Base-by-base conservation (phyloP, 2,329 filamentous ascomycete species). In the Aurifilum marmelostoma region DNA sequence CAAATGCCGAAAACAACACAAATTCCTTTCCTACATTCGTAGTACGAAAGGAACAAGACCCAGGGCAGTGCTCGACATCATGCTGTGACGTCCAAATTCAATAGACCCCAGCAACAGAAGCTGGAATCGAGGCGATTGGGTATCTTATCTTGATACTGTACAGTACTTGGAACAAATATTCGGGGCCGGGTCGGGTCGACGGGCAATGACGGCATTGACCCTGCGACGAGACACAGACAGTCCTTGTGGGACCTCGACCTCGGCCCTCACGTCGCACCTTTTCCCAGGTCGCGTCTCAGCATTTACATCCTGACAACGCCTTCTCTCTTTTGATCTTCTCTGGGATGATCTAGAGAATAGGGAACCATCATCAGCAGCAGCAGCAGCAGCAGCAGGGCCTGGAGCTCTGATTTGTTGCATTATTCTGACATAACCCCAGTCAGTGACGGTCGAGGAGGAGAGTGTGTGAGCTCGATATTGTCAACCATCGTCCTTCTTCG, bases 191-290 rank as follows among this genome's bases (percentile, higher is more conserved):
- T n/a, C 21, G 43, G 12, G 18, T 34, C 34, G 34, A 34, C 4
- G 21, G 43, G 43, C 43, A 47, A 63, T 63, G 60, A 63, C 60
- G 60, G 60, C 37, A 32, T 43, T 43, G 60, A 63, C 60, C 41
- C 60, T 63, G 39, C 39, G 37, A 21, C 21, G 11, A 27, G n/a
- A 21, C 8, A n/a, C n/a, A n/a, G 18, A 39, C n/a, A 7, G 2
- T 12, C 14, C n/a, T 14, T 24, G 50, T 54, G 50, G 27, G 52
- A 32, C 59, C 59, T 62, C 58, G 12, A 14, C 21, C 59, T 24
- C 59, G 59, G 39, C 59, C n/a, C 12, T 62, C 59, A 41, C 37
- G 63, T 29, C 52, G 52, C 52, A 29, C 24, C 52, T 29, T 29
- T 16, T n/a, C 24, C 27, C 14, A 29, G 12, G 27, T 6, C 27